These are phyloP conservation scores for Candida chilensis DNA, from an alignment of 805 yeast genomes.

Conservation along the genomic window DNA sequence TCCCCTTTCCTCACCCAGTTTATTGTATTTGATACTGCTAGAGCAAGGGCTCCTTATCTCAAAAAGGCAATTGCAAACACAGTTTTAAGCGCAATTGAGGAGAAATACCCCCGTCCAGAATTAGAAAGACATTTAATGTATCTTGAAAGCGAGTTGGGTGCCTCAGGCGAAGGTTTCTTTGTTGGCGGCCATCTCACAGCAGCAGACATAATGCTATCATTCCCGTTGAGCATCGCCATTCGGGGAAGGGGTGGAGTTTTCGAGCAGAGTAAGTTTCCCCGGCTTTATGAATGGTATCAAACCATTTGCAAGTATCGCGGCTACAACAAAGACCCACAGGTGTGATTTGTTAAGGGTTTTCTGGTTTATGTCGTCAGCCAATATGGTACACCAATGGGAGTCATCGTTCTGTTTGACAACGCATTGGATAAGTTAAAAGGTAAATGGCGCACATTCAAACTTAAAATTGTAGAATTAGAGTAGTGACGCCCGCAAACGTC, in stretches of 20 bases:
- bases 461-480: too few relatives aligned
- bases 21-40: background rate
- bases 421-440: too few relatives aligned
- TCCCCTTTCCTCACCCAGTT: background rate
- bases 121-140: background rate
- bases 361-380: too few relatives aligned
- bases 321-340: background rate
- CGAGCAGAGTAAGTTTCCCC: background rate
- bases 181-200: constrained; percentile 26
- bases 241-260: constrained; percentile 3
- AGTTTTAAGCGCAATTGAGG: background rate
- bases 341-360: too few relatives aligned
- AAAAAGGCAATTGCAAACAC: background rate
- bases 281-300: background rate
- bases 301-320: background rate
- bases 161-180: constrained; percentile 21
- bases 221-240: constrained; percentile 14
- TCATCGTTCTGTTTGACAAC: too few relatives aligned
- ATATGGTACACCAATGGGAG: too few relatives aligned
- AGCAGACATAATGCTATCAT: constrained; percentile 27
- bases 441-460: too few relatives aligned
- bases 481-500: too few relatives aligned
- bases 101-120: background rate
- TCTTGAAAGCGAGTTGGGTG: background rate
- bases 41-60: constrained; percentile 1